Percentiles rank a stretch among this genome's conserved stretches.
These are phyloP conservation scores for Crataegus laevigata DNA, from an alignment of 306 rosid genomes.

Conservation along the genomic window DNA sequence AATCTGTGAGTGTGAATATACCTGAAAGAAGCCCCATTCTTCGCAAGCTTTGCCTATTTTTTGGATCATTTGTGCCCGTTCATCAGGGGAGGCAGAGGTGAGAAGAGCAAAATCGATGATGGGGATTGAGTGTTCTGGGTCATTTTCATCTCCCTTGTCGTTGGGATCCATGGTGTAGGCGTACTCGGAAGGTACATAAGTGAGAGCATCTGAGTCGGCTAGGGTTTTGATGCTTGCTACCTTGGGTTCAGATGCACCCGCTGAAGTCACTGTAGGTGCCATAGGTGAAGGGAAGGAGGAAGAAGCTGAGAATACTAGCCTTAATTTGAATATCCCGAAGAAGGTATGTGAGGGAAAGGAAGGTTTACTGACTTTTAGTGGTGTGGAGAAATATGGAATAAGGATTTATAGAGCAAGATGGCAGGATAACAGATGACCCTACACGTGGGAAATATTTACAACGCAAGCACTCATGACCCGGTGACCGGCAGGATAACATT, in stretches of 20 bases:
- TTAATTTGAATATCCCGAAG: neutral
- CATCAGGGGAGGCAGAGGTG: neutral
- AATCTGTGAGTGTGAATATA: neutral
- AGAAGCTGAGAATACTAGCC: neutral
- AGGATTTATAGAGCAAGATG: neutral
- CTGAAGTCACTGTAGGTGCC: neutral
- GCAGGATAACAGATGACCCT: neutral
- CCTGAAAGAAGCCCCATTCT: conserved; percentile 38
- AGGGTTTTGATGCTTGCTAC: conserved; percentile 18
- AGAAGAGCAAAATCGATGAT: conserved; percentile 25
- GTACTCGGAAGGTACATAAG: conserved; percentile 28
- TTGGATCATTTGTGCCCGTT: conserved; percentile 18
- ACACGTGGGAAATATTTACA: neutral
- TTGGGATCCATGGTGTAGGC: conserved; percentile 10
- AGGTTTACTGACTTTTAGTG: neutral
- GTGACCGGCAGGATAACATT: no score
- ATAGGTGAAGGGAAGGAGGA: neutral
- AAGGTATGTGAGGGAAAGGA: neutral
- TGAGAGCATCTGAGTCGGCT: conserved; percentile 32
- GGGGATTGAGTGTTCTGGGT: conserved; percentile 33
- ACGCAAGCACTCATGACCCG: neutral
- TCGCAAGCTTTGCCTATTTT: conserved; percentile 26
- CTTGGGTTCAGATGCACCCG: neutral
- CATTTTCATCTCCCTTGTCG: conserved; percentile 23
- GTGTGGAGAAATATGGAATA: neutral